A percentile compares a stretch with the other conserved stretches of the same genome.
phyloP scores from a whole-genome alignment of 139 green algal genomes.

The Choricystis sp. region DNA sequence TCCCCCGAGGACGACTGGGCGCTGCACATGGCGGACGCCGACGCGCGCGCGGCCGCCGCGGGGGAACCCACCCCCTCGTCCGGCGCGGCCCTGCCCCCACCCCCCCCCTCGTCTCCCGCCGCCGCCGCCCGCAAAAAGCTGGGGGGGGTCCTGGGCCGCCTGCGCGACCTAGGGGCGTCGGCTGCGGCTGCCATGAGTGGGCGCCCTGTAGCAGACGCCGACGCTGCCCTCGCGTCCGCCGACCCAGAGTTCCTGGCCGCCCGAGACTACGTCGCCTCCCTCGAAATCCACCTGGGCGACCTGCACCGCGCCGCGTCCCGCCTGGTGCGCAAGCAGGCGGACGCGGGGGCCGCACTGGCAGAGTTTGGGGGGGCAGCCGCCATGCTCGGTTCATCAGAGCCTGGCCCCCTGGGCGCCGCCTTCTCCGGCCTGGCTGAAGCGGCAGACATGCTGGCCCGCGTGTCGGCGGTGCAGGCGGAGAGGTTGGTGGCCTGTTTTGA shows the following conservation, averaged over 20 bases:
- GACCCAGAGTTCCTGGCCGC: conserved; percentile 63
- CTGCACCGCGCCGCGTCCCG: conserved; percentile 50
- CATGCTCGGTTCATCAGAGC: conserved; percentile 7
- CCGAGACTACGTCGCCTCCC: conserved; percentile 53
- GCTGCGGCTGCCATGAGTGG: conserved; percentile 6
- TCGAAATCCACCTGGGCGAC: conserved; percentile 74
- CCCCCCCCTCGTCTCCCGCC: not conserved
- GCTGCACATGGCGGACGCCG: conserved; percentile 39
- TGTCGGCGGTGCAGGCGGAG: not conserved
- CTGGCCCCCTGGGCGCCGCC: conserved; percentile 11
- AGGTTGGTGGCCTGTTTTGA: conserved; percentile 42
- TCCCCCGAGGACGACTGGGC: conserved; percentile 66
- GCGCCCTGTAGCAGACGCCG: not conserved
- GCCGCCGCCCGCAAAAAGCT: conserved; percentile 10
- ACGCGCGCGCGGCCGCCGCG: conserved; percentile 1
- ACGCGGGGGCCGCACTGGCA: conserved; percentile 40
- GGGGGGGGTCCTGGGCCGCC: conserved; percentile 1
- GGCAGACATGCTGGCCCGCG: conserved; percentile 6
- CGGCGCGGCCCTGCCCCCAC: not conserved
- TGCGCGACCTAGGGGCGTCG: conserved; percentile 8
- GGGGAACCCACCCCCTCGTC: not conserved
- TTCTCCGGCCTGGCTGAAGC: conserved; percentile 25
- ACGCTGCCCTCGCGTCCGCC: conserved; percentile 41
- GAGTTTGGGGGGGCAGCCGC: conserved; percentile 52
- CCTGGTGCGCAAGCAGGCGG: conserved; percentile 53